phyloP scores from a whole-genome alignment of 1,284 basidiomycete genomes.

The Porphyrellus sp. region DNA sequence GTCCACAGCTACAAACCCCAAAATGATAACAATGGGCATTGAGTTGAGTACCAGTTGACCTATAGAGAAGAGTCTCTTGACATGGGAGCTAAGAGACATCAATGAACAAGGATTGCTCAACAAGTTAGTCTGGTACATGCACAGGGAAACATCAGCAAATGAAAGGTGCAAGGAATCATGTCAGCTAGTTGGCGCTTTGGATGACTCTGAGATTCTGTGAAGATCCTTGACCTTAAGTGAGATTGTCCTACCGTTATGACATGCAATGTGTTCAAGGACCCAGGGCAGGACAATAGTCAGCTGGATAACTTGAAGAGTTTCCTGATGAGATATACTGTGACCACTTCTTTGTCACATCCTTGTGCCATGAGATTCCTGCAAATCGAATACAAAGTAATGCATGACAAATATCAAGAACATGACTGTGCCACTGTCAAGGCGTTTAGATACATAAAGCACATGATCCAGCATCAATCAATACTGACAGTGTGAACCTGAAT shows the following conservation, averaged over 20 bases:
- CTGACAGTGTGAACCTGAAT: slow-evolving; percentile 41
- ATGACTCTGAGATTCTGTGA: slow-evolving; percentile 30
- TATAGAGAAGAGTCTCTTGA: slow-evolving; percentile 52
- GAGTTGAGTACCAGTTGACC: slow-evolving; percentile 51
- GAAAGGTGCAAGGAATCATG: slow-evolving; percentile 38
- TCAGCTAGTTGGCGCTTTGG: slow-evolving; percentile 22
- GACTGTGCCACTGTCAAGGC: slow-evolving; percentile 39
- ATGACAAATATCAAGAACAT: slow-evolving; percentile 46
- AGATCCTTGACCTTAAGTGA: slow-evolving; percentile 47
- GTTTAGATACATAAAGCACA: slow-evolving; percentile 1
- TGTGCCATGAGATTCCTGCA: slow-evolving; percentile 53
- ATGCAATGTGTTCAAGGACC: slow-evolving; percentile 50
- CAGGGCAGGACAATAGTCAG: slow-evolving; percentile 14
- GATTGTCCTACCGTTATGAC: slow-evolving; percentile 47
- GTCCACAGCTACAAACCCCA: slow-evolving; percentile 38
- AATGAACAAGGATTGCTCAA: neutral
- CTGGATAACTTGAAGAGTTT: neutral
- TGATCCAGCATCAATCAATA: slow-evolving; percentile 2
- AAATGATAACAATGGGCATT: slow-evolving; percentile 49
- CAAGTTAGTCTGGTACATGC: slow-evolving; percentile 7
- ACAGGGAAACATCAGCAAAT: slow-evolving; percentile 43
- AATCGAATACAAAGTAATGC: slow-evolving; percentile 46
- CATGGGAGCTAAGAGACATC: slow-evolving; percentile 38
- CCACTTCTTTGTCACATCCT: slow-evolving; percentile 55
- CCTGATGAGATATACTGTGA: slow-evolving; percentile 36